Conservation (phyloP, 176 grass and related monocot species). For the Themeda triandra region DNA sequence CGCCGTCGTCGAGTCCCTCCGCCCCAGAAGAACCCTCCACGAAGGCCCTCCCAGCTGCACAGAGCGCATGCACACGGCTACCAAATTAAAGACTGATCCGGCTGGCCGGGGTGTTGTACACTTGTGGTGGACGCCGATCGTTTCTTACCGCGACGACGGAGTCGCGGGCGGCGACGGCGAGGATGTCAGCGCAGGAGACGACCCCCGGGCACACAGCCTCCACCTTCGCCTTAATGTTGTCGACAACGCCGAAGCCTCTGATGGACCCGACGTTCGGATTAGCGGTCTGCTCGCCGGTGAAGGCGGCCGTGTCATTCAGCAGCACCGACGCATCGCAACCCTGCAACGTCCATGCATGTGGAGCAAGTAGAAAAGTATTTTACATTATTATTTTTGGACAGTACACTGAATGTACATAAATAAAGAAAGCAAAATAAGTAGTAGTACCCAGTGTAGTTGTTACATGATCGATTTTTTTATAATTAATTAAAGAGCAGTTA, state of each 20-base stretch:
- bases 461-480: background rate
- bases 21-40: conserved; percentile 40
- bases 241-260: conserved; percentile 55
- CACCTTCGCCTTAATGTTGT: conserved; percentile 59
- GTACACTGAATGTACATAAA: background rate
- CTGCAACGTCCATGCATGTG: background rate
- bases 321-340: conserved; percentile 73
- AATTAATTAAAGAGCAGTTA: background rate
- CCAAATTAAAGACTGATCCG: no score
- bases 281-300: conserved; percentile 59
- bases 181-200: conserved; percentile 80
- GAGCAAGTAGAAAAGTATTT: background rate
- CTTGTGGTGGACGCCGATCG: background rate
- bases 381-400: background rate
- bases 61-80: background rate
- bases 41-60: conserved; percentile 48
- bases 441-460: background rate
- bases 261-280: conserved; percentile 38
- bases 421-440: background rate
- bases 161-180: conserved; percentile 76
- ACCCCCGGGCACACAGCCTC: conserved; percentile 48
- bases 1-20: conserved; percentile 49
- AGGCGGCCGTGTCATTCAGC: conserved; percentile 49
- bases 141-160: conserved; percentile 58
- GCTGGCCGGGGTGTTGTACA: no score